Conservation (phyloP, 805 yeast species). For the Metschnikowia noctiluminum region DNA sequence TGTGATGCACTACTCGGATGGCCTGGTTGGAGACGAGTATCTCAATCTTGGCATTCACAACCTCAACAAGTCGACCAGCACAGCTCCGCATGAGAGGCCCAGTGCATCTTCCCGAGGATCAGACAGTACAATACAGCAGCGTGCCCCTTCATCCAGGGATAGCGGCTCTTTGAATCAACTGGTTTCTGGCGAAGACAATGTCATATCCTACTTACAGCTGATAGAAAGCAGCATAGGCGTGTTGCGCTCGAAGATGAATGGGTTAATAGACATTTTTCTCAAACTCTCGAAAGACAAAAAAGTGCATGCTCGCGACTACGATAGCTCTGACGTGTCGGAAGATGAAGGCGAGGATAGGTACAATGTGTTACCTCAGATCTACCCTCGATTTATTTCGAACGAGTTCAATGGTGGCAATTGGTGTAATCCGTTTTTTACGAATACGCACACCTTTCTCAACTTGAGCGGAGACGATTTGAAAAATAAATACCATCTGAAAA, state of each 20-base stretch:
- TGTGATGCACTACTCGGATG: slow-evolving; percentile 33
- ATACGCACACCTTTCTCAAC: slow-evolving; percentile 34
- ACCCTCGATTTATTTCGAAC: slow-evolving; percentile 64
- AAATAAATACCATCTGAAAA: slow-evolving; percentile 40
- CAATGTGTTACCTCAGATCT: slow-evolving; percentile 55
- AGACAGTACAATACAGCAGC: slow-evolving; percentile 9
- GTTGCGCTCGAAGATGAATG: slow-evolving; percentile 31
- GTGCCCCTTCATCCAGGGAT: not conserved
- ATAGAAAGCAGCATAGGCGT: slow-evolving; percentile 38
- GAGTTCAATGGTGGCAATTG: slow-evolving; percentile 78
- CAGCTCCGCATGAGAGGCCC: slow-evolving; percentile 11
- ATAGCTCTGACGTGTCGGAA: slow-evolving; percentile 37
- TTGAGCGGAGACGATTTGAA: slow-evolving; percentile 43
- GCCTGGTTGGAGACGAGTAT: slow-evolving; percentile 23
- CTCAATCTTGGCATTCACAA: slow-evolving; percentile 30
- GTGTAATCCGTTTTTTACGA: slow-evolving; percentile 61
- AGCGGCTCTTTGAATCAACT: slow-evolving; percentile 6
- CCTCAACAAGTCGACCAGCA: slow-evolving; percentile 20
- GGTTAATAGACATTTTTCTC: slow-evolving; percentile 28
- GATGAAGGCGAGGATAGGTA: slow-evolving; percentile 33
- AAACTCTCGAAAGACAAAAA: slow-evolving; percentile 33
- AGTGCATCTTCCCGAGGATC: slow-evolving; percentile 12
- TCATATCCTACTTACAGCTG: slow-evolving; percentile 31
- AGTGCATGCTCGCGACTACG: slow-evolving; percentile 33
- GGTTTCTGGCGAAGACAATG: slow-evolving; percentile 10